Base-by-base conservation (phyloP, 176 grass and related monocot species). In the Musa acuminata region DNA sequence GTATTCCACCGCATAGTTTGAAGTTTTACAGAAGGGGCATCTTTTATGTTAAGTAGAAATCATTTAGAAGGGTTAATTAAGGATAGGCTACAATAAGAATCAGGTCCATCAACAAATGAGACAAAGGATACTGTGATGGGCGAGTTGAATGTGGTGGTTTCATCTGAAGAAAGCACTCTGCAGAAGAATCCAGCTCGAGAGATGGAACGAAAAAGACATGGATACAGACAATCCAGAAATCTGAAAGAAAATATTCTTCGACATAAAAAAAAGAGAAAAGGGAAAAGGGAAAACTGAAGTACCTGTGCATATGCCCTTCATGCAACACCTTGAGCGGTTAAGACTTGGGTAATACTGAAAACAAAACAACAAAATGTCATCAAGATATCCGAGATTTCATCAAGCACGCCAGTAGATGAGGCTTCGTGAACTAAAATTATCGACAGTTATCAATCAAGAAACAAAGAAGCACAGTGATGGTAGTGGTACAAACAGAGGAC, bases 81-180 rank as follows among this genome's bases (percentile, higher is more conserved):
- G 29, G 29, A 35, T 35, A 35, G 3, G 29, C 29, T 55, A 67
- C 76, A 23, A 86, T 23, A 80, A 48, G 21, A 3, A 71, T 50
- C 50, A 20, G 58, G 14, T n/a, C 20, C 23, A 82, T 17, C 13
- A 49, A 16, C 13, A 10, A 59, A 88, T 83, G 11, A 16, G 29
- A 50, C 14, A 13, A 29, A 88, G 93, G 93, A 97, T 97, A 97
- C 93, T 84, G 77, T 29, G 90, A 85, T 1, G 82, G 90, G 0
- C 87, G 82, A 85, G 83, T 84, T 8, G 83, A 74, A 77, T 78
- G 85, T 50, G 84, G 81, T 4, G 90, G 87, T 71, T 88, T 97
- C 82, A 97, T 85, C 82, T 92, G 93, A 63, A 96, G 93, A 83
- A 96, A 96, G 74, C 93, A 96, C 85, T 96, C 93, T 96, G 85